A percentile compares a stretch with the other conserved stretches of the same genome.
Evolutionary conservation across 2,329 filamentous ascomycete species (phyloP).

Genomic region (Epichloe gansuensis): DNA sequence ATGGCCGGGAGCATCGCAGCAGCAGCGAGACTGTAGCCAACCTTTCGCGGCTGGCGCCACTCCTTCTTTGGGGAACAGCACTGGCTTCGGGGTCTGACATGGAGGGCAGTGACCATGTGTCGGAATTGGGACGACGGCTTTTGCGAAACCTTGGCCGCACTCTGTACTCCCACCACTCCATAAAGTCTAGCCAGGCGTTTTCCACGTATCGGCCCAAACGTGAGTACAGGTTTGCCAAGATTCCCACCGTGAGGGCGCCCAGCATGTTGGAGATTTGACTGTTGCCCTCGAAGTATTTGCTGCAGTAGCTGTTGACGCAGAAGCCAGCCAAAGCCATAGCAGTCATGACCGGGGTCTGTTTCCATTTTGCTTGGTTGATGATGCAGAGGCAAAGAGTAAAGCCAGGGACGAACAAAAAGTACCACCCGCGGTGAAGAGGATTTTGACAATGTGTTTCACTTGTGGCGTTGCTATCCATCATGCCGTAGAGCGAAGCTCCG

Average conservation of each 20-base stretch:
- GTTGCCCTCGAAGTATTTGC: conserved; percentile 53
- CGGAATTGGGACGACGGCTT: conserved; percentile 16
- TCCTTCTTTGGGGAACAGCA: conserved; percentile 14
- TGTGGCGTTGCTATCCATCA: conserved; percentile 44
- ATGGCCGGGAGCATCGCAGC: conserved; percentile 80
- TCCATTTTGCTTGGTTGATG: conserved; percentile 73
- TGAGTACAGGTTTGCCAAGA: conserved; percentile 69
- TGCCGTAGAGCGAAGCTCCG: conserved; percentile 53
- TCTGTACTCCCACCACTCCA: conserved; percentile 36
- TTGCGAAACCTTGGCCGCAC: conserved; percentile 25
- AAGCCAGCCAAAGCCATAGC: conserved; percentile 63
- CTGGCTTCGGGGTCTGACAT: conserved; percentile 22
- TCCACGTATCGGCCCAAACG: conserved; percentile 48
- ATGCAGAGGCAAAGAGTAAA: conserved; percentile 67
- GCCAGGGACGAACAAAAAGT: conserved; percentile 61
- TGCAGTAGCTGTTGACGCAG: conserved; percentile 62
- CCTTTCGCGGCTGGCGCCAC: conserved; percentile 25
- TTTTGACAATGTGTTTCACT: conserved; percentile 29
- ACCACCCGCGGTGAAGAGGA: conserved; percentile 33
- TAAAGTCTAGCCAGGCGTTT: conserved; percentile 38
- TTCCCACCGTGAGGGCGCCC: conserved; percentile 63
- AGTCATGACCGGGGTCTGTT: conserved; percentile 65
- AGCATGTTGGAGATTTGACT: conserved; percentile 67
- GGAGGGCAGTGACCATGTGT: conserved; percentile 20
- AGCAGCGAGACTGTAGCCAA: conserved; percentile 68